Conservation (phyloP, 2,329 filamentous ascomycete species). For the Grosmannia clavigera region DNA sequence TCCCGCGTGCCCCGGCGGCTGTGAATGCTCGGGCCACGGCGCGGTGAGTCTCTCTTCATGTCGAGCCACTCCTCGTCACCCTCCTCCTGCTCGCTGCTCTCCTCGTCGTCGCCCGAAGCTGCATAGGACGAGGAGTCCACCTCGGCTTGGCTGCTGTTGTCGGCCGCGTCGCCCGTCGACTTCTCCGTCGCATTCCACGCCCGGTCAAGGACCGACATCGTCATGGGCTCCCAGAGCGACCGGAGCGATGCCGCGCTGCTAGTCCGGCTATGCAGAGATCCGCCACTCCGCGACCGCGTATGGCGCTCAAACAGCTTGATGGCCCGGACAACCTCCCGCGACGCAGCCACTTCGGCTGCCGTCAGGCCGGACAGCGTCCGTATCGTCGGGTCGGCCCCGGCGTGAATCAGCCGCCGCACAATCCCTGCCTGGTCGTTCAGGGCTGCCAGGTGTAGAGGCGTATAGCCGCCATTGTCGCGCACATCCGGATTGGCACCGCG, state of each 20-base stretch:
- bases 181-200: neutral
- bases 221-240: conserved; percentile 49
- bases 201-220: conserved; percentile 5
- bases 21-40: neutral
- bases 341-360: conserved; percentile 57
- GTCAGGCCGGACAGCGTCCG: conserved; percentile 59
- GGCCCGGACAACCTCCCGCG: conserved; percentile 49
- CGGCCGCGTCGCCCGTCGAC: neutral
- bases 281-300: conserved; percentile 53
- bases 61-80: conserved; percentile 26
- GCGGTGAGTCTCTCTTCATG: conserved; percentile 18
- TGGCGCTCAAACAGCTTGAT: conserved; percentile 51
- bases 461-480: conserved; percentile 68
- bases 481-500: conserved; percentile 66
- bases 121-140: conserved; percentile 11
- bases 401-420: conserved; percentile 59
- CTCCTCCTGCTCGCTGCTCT: conserved; percentile 16
- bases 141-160: conserved; percentile 6
- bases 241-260: conserved; percentile 56
- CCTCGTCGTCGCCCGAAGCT: conserved; percentile 1
- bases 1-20: conserved; percentile 11
- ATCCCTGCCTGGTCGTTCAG: conserved; percentile 66
- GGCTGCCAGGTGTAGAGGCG: conserved; percentile 69
- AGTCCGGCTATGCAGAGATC: conserved; percentile 45
- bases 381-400: conserved; percentile 59